Evolutionary conservation across 2,329 filamentous ascomycete genomes (phyloP).

Genomic region (Colletotrichum agaves): DNA sequence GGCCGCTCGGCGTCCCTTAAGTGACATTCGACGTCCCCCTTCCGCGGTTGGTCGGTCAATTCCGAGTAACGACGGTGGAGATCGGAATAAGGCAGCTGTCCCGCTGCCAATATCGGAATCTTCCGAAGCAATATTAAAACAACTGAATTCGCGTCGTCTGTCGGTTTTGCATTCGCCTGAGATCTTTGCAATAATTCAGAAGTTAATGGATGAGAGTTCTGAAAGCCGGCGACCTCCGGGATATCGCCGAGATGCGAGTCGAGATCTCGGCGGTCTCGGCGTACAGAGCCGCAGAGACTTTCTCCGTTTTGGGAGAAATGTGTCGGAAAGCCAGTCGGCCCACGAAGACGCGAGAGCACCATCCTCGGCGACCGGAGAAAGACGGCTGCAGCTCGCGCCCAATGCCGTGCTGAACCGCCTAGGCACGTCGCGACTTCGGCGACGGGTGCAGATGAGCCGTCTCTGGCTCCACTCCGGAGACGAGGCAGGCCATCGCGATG

Average conservation of each 20-base stretch:
- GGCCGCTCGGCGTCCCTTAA: too few species aligned
- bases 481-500: conserved; percentile 9
- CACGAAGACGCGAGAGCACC: conserved; percentile 18
- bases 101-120: neutral
- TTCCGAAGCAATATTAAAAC: neutral
- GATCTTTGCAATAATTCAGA: neutral
- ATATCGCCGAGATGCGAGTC: conserved; percentile 33
- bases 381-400: neutral
- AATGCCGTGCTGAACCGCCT: neutral
- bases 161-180: neutral
- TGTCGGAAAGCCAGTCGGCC: conserved; percentile 10
- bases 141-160: too few species aligned
- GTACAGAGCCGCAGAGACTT: neutral
- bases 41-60: neutral
- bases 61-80: neutral
- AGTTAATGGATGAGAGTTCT: too few species aligned
- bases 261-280: conserved; percentile 25
- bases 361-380: neutral
- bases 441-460: neutral
- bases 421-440: conserved; percentile 21
- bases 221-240: conserved; percentile 27
- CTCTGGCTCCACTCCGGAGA: conserved; percentile 15
- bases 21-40: neutral
- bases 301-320: neutral
- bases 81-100: neutral